Conservation (phyloP, 1,284 basidiomycete species). For the Austroboletus novae-zelandiae region DNA sequence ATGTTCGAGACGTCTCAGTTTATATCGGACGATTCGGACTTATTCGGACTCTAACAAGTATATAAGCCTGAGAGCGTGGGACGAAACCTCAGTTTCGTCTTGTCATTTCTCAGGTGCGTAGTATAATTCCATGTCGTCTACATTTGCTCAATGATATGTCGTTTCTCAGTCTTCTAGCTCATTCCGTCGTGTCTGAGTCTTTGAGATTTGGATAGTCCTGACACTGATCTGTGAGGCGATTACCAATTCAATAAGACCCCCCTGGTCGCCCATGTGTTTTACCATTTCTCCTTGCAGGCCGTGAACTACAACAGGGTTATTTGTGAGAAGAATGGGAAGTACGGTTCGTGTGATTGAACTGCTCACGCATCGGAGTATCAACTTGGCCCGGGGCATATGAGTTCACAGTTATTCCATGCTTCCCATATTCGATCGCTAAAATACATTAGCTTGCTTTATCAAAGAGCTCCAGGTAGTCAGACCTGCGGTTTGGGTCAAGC, state of each 20-base stretch:
- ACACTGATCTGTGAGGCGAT: background rate
- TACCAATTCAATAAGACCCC: constrained; percentile 16
- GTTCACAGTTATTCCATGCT: constrained; percentile 47
- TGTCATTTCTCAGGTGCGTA: too few species aligned
- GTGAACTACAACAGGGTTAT: constrained; percentile 10
- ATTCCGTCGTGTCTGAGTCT: too few species aligned
- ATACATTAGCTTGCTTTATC: background rate
- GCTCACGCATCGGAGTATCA: constrained; percentile 35
- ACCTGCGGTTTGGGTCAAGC: constrained; percentile 32
- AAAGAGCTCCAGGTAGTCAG: background rate
- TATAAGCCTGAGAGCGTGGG: too few species aligned
- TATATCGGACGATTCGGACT: too few species aligned
- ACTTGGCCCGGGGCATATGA: constrained; percentile 49
- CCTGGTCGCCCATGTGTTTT: constrained; percentile 12
- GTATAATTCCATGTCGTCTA: too few species aligned
- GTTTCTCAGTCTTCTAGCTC: too few species aligned
- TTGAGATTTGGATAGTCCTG: too few species aligned
- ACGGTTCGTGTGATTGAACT: background rate
- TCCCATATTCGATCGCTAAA: constrained; percentile 39
- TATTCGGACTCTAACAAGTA: too few species aligned
- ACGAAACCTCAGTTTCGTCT: too few species aligned
- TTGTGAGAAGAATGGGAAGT: too few species aligned
- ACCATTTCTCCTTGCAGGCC: constrained; percentile 16
- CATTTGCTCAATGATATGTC: too few species aligned
- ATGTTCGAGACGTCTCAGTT: too few species aligned